Percentiles rank a stretch among this genome's conserved stretches.
Evolutionary conservation across 768 basidiomycete species (phyloP).

Genomic region (Asterophora parasitica): DNA sequence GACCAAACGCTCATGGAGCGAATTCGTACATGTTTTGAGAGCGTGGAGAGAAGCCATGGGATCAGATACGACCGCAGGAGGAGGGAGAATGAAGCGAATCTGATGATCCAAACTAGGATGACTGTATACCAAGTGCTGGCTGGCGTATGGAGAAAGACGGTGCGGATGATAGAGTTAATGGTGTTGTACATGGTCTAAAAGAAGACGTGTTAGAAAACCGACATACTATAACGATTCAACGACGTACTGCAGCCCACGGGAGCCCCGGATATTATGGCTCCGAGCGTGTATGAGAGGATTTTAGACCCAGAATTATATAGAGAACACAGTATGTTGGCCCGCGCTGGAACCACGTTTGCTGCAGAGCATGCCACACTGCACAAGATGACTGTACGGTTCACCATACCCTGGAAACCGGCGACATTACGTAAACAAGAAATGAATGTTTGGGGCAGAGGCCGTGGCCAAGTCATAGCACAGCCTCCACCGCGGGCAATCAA

Average conservation of each 20-base stretch:
- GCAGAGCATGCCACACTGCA: conserved; percentile 3
- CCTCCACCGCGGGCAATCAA: no score
- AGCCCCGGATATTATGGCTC: no score
- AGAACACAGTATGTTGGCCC: background rate
- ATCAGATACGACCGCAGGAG: conserved; percentile 62
- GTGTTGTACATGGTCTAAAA: conserved; percentile 7
- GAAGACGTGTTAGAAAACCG: background rate
- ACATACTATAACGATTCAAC: background rate
- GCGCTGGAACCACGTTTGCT: background rate
- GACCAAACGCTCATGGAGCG: conserved; percentile 74
- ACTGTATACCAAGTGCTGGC: conserved; percentile 33
- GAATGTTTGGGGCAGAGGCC: background rate
- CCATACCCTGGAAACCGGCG: no score
- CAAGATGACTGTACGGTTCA: background rate
- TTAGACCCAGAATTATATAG: no score
- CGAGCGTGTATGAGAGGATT: background rate
- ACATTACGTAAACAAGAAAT: conserved; percentile 12
- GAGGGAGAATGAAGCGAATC: conserved; percentile 50
- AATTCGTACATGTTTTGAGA: conserved; percentile 62
- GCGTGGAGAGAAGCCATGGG: conserved; percentile 55
- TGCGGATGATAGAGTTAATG: conserved; percentile 15
- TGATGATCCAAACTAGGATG: conserved; percentile 44
- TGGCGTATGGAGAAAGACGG: conserved; percentile 27
- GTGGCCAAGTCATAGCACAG: conserved; percentile 3
- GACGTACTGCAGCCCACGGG: background rate